Evolutionary conservation across 2,329 filamentous ascomycete genomes (phyloP), one percentile per base, ranked within the genome.

Genomic region (Pseudogymnoascus sp.): DNA sequence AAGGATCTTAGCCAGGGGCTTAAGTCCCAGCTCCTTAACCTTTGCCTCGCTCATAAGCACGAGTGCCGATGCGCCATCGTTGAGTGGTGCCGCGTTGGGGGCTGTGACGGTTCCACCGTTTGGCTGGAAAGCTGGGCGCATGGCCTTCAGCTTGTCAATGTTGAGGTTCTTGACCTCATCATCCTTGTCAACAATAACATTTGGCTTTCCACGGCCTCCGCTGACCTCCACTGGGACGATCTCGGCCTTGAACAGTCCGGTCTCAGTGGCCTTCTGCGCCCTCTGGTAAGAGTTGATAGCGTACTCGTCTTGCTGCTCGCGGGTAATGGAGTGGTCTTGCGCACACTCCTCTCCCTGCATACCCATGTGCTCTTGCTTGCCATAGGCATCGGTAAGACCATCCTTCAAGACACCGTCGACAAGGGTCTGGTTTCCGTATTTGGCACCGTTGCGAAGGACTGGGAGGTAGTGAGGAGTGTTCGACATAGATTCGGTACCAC

Each of bases 401-500:
- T 99, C 94, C 81, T 92, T 92, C 71, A 97, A 84, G 67, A 99
- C 86, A 68, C 91, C 93, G 72, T 99, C 94, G 60, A 97, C 82
- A 67, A 99, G 81, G 60, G 81, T 85, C 78, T 93, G 88, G 78
- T 97, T 85, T 70, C 94, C 94, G 76, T 95, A 99, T 79, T 97
- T 97, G 76, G 89, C 86, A 68, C 94, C 94, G 67, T 78, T 88
- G 75, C 94, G 89, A 69, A 96, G 81, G 75, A 81, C 89, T 66
- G 92, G 89, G 60, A 97, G 88, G 81, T 99, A 99, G 81, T 99
- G 92, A 59, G 94, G 94, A 61, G 88, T 83, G 80, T 97, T 97
- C 73, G 92, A 96, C 94, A 99, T 99, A 81, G 92, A 96, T 81
- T 99, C 94, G 68, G 93, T 86, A 69, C 94, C 94, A 72, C 92